phyloP scores from a whole-genome alignment of 306 rosid genomes.

The Cucurbita pepo region DNA sequence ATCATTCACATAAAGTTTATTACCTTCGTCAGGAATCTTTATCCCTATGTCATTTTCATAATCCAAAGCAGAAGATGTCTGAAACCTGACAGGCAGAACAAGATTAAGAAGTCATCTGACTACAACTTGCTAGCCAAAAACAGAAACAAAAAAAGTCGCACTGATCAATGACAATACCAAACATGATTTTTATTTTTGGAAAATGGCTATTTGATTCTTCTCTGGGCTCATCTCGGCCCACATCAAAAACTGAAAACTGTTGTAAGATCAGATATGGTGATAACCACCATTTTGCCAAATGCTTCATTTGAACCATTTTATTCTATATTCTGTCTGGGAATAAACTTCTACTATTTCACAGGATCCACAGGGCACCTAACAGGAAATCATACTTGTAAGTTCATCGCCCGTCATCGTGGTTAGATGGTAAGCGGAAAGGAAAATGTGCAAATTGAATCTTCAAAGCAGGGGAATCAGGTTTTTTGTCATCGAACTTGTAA shows the following conservation, averaged over 20 bases:
- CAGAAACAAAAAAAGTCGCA: background rate
- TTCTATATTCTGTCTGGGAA: background rate
- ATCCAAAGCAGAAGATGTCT: background rate
- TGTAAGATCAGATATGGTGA: background rate
- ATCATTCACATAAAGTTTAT: background rate
- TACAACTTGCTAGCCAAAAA: background rate
- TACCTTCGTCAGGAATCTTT: background rate
- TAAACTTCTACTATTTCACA: background rate
- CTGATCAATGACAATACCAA: background rate
- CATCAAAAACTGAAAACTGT: background rate
- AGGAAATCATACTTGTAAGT: background rate
- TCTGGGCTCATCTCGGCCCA: background rate
- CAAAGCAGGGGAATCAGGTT: conserved; percentile 32
- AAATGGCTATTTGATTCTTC: background rate
- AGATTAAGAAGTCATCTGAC: background rate
- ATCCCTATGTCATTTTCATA: background rate
- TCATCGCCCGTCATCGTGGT: conserved; percentile 16
- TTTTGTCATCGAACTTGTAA: conserved; percentile 70
- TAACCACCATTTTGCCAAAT: background rate
- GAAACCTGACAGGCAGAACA: background rate
- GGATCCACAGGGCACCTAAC: background rate
- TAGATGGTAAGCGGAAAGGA: conserved; percentile 47
- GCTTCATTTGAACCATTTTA: background rate
- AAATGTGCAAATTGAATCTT: conserved; percentile 68
- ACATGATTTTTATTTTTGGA: background rate